Evolutionary conservation across 2,329 filamentous ascomycete genomes (phyloP).

Genomic region (Exophiala dermatitidis): DNA sequence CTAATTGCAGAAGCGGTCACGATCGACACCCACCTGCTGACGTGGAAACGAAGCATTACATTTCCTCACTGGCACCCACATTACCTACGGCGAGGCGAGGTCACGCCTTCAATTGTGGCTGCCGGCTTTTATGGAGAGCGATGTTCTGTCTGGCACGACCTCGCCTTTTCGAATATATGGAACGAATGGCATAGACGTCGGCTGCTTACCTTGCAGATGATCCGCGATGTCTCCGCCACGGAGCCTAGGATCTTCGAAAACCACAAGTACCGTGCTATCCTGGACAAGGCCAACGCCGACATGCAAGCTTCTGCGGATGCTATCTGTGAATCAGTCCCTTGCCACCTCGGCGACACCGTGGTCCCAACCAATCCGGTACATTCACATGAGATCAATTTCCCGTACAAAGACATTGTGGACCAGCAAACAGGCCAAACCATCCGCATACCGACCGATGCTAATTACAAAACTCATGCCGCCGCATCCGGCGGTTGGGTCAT

Average conservation of each 20-base stretch:
- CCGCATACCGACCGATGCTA: conserved; percentile 6
- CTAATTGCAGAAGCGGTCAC: conserved; percentile 19
- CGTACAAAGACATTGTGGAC: conserved; percentile 10
- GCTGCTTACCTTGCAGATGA: conserved; percentile 22
- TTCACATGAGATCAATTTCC: conserved; percentile 17
- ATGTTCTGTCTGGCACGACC: conserved; percentile 24
- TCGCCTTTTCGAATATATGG: conserved; percentile 12
- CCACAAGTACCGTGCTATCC: conserved; percentile 1
- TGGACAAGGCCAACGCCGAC: conserved; percentile 16
- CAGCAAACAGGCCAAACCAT: conserved; percentile 5
- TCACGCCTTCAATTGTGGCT: conserved; percentile 18
- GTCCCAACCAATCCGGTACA: conserved; percentile 21
- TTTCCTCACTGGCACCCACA: conserved; percentile 15
- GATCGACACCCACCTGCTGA: conserved; percentile 13
- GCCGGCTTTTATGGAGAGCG: conserved; percentile 24
- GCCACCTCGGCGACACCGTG: conserved; percentile 24
- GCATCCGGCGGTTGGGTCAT: conserved; percentile 25
- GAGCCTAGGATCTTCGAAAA: conserved; percentile 8
- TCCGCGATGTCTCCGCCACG: conserved; percentile 20
- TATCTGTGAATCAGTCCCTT: conserved; percentile 22
- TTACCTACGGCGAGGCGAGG: conserved; percentile 18
- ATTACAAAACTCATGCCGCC: conserved; percentile 15
- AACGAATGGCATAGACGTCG: conserved; percentile 17
- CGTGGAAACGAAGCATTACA: conserved; percentile 21
- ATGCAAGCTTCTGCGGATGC: conserved; percentile 22